Evolutionary conservation across 2,329 filamentous ascomycete species (phyloP).

Genomic region (Claviceps purpurea): DNA sequence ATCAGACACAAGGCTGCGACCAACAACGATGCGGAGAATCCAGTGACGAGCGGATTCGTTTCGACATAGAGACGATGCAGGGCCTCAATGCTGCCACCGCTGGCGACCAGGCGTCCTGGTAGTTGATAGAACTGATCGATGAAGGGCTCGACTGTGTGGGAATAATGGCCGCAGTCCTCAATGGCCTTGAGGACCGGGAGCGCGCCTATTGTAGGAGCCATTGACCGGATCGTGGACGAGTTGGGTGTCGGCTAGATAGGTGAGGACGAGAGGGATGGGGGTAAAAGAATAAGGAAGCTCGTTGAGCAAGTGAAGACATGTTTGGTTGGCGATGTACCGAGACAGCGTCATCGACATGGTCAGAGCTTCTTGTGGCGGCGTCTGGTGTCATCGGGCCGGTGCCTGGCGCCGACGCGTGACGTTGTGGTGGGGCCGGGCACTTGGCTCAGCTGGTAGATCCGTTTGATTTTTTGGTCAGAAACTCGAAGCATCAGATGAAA

Average conservation of each 20-base stretch:
- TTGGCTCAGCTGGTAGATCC: too few species aligned
- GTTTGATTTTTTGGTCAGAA: too few species aligned
- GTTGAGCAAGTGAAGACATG: neutral
- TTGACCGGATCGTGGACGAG: neutral
- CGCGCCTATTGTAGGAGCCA: conserved; percentile 36
- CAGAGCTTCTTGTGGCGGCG: too few species aligned
- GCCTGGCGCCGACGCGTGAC: too few species aligned
- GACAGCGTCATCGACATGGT: neutral
- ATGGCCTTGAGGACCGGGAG: conserved; percentile 59
- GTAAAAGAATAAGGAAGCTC: neutral
- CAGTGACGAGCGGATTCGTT: conserved; percentile 76
- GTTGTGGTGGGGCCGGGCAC: neutral
- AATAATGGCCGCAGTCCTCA: conserved; percentile 63
- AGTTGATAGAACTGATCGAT: conserved; percentile 56
- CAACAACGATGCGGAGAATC: conserved; percentile 56
- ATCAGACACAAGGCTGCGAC: conserved; percentile 62
- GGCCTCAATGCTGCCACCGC: conserved; percentile 43
- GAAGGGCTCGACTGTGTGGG: conserved; percentile 62
- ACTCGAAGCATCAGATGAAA: too few species aligned
- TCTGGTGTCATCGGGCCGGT: too few species aligned
- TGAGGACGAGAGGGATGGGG: neutral
- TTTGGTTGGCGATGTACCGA: neutral
- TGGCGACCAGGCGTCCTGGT: conserved; percentile 49
- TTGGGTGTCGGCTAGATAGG: neutral
- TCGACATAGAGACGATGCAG: conserved; percentile 61